phyloP scores from a whole-genome alignment of 2,329 filamentous ascomycete genomes.

The Epicoccum nigrum region DNA sequence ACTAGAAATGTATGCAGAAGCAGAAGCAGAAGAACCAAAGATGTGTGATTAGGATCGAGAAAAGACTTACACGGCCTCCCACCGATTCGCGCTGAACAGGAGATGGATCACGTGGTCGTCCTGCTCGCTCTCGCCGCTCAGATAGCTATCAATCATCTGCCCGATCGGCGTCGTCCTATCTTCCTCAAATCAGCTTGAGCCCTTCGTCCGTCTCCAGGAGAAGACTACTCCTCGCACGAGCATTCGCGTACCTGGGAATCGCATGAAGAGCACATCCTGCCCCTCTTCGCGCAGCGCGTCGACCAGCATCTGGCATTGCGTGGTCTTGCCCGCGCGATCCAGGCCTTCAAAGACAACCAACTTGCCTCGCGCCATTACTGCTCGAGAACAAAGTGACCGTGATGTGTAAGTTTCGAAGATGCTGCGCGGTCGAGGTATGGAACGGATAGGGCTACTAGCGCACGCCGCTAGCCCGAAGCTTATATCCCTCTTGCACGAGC shows the following conservation, averaged over 20 bases:
- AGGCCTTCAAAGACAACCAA: conserved; percentile 87
- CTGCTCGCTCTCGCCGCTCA: conserved; percentile 73
- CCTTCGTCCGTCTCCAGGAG: too few relatives aligned
- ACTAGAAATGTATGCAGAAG: too few relatives aligned
- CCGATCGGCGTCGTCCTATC: conserved; percentile 85
- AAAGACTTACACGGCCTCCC: conserved; percentile 65
- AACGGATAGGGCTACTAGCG: conserved; percentile 14
- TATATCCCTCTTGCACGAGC: background rate
- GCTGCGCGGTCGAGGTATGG: background rate
- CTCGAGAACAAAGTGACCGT: background rate
- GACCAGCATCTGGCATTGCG: conserved; percentile 76
- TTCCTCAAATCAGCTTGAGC: too few relatives aligned
- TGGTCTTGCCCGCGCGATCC: conserved; percentile 90
- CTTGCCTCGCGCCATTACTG: conserved; percentile 63
- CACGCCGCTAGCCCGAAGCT: conserved; percentile 1
- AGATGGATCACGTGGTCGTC: conserved; percentile 91
- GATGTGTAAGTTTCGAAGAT: too few relatives aligned
- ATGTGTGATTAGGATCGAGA: background rate
- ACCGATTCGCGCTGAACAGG: conserved; percentile 88
- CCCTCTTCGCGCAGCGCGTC: conserved; percentile 59
- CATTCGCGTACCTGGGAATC: conserved; percentile 66
- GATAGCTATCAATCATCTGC: conserved; percentile 82
- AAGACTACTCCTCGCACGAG: too few relatives aligned
- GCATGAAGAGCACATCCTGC: conserved; percentile 61
- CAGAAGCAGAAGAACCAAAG: too few relatives aligned